phyloP scores from a whole-genome alignment of 2,329 filamentous ascomycete species.

The Cordyceps cateniannulata region DNA sequence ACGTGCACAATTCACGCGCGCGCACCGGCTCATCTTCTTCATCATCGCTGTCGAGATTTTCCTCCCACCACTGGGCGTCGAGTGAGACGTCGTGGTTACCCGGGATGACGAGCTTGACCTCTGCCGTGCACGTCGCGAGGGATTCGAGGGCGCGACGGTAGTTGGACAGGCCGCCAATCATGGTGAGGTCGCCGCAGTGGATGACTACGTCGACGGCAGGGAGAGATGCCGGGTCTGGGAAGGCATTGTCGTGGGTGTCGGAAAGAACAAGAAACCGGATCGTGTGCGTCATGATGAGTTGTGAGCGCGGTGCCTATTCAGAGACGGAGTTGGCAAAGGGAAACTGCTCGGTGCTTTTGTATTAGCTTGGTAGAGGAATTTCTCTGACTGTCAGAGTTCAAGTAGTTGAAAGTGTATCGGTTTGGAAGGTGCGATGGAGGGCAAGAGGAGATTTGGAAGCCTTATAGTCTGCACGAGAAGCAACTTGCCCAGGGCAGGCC shows the following conservation, averaged over 20 bases:
- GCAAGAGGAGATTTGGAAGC: too few species aligned
- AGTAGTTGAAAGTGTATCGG: not conserved
- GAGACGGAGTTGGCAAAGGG: too few species aligned
- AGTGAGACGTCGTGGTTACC: slow-evolving; percentile 40
- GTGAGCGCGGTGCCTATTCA: not conserved
- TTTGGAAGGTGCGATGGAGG: not conserved
- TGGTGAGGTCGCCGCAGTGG: slow-evolving; percentile 40
- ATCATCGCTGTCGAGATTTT: slow-evolving; percentile 24
- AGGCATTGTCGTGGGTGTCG: slow-evolving; percentile 7
- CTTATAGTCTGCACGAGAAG: too few species aligned
- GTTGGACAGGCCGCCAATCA: slow-evolving; percentile 31
- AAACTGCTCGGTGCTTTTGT: too few species aligned
- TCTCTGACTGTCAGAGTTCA: not conserved
- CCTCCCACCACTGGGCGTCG: slow-evolving; percentile 15
- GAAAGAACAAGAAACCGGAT: slow-evolving; percentile 10
- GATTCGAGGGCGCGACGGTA: slow-evolving; percentile 27
- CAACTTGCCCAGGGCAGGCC: too few species aligned
- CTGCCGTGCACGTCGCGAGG: slow-evolving; percentile 29
- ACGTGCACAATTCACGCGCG: slow-evolving; percentile 4
- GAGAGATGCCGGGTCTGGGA: not conserved
- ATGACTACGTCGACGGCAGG: slow-evolving; percentile 30
- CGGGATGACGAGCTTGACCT: slow-evolving; percentile 38
- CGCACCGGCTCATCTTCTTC: not conserved
- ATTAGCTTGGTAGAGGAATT: too few species aligned
- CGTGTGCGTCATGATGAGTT: not conserved